phyloP scores from a whole-genome alignment of 331 rosid species.

The Pyrus hybrid region DNA sequence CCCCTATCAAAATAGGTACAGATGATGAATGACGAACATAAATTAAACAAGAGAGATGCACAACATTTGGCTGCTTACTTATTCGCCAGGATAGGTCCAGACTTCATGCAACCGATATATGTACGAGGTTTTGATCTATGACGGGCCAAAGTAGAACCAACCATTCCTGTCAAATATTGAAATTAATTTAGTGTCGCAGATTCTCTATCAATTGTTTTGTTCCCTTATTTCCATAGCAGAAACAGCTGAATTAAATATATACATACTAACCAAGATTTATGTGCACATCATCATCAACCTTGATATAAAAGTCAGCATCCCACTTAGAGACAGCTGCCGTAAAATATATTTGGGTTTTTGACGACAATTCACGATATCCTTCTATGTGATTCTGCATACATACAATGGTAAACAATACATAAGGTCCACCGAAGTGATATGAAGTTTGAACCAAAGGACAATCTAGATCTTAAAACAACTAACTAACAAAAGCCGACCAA shows the following conservation, averaged over 20 bases:
- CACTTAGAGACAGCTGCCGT: conserved; percentile 46
- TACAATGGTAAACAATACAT: neutral
- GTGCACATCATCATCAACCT: conserved; percentile 60
- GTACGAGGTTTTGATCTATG: conserved; percentile 54
- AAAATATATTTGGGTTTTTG: conserved; percentile 48
- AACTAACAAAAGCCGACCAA: neutral
- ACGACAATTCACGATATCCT: conserved; percentile 51
- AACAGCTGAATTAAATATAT: neutral
- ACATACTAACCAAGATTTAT: conserved; percentile 40
- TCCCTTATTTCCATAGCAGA: neutral
- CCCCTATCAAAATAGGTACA: conserved; percentile 24
- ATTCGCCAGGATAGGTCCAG: conserved; percentile 53
- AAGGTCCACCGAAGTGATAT: neutral
- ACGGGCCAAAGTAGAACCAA: conserved; percentile 51
- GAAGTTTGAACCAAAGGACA: neutral
- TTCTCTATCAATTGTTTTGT: neutral
- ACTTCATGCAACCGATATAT: conserved; percentile 57
- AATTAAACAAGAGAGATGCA: neutral
- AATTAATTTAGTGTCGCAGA: neutral
- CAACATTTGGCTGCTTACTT: conserved; percentile 25
- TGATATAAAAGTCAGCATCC: conserved; percentile 60
- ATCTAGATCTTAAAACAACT: neutral
- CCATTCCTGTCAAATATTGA: conserved; percentile 34
- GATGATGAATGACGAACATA: neutral
- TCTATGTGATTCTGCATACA: conserved; percentile 44